Evolutionary conservation across 2,329 filamentous ascomycete species (phyloP).

Genomic region (Intubia oerlemansii): DNA sequence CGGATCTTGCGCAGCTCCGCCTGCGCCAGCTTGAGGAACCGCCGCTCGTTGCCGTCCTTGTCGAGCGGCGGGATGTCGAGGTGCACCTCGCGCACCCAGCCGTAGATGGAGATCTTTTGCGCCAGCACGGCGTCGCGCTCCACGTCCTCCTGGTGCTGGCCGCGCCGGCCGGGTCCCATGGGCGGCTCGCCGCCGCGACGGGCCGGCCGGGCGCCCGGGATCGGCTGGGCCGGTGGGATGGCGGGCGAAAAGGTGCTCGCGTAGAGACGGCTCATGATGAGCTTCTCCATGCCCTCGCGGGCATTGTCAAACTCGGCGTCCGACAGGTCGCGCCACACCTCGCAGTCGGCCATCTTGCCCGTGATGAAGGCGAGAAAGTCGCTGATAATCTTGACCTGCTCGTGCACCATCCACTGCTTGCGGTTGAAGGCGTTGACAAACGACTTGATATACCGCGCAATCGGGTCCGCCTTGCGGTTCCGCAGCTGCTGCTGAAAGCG

Average conservation of each 20-base stretch:
- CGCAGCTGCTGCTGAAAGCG: conserved; percentile 88
- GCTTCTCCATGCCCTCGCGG: conserved; percentile 95
- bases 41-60: conserved; percentile 61
- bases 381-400: conserved; percentile 96
- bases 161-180: conserved; percentile 63
- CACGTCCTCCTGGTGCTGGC: conserved; percentile 95
- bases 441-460: conserved; percentile 85
- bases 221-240: conserved; percentile 60
- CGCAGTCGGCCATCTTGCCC: conserved; percentile 94
- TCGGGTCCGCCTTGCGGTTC: conserved; percentile 93
- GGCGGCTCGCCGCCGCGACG: conserved; percentile 45
- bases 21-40: conserved; percentile 75
- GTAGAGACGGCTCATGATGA: conserved; percentile 96
- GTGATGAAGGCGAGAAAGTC: conserved; percentile 94
- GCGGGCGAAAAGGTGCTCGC: conserved; percentile 90
- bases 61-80: conserved; percentile 74
- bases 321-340: conserved; percentile 88
- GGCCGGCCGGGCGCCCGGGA: conserved; percentile 46
- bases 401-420: conserved; percentile 98
- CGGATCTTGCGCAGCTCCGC: conserved; percentile 94
- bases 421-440: conserved; percentile 91
- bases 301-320: conserved; percentile 98
- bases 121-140: conserved; percentile 89
- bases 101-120: conserved; percentile 92
- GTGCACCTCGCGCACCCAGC: conserved; percentile 85